Conservation (phyloP, 176 grass and related monocot species). For the Cymbopogon citratus region DNA sequence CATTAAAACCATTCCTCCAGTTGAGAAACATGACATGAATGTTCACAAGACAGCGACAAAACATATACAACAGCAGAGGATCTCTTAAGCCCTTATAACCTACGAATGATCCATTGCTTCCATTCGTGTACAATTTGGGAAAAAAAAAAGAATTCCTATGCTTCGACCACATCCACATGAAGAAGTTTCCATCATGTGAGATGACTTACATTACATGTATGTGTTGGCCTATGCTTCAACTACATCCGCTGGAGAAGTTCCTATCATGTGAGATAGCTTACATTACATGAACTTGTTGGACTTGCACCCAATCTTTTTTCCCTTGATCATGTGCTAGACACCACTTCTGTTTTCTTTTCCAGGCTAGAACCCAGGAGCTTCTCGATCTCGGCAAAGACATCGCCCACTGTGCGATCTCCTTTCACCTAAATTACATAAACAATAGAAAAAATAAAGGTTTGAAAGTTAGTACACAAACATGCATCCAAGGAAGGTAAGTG, state of each 20-base stretch:
- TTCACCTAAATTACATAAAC: constrained; percentile 41
- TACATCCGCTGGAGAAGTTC: neutral
- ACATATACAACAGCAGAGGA: neutral
- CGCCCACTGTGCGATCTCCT: constrained; percentile 46
- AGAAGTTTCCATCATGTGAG: neutral
- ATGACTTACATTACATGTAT: neutral
- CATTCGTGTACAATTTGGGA: neutral
- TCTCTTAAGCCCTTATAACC: neutral
- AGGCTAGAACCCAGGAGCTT: constrained; percentile 48
- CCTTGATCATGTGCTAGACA: constrained; percentile 13
- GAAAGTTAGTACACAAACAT: neutral
- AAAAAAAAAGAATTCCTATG: neutral
- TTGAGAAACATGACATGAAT: neutral
- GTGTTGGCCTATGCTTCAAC: neutral
- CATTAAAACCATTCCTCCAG: neutral
- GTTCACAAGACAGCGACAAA: neutral
- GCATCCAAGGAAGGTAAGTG: neutral
- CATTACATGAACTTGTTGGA: neutral
- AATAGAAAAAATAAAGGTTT: neutral
- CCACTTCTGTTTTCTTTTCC: constrained; percentile 44
- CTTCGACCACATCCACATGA: neutral
- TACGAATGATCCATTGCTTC: neutral
- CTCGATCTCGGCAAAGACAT: constrained; percentile 71
- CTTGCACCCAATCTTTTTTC: neutral
- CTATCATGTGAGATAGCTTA: neutral